Base-by-base conservation (phyloP, 2,329 filamentous ascomycete genomes). In the Plectosphaerella cucumerina region DNA sequence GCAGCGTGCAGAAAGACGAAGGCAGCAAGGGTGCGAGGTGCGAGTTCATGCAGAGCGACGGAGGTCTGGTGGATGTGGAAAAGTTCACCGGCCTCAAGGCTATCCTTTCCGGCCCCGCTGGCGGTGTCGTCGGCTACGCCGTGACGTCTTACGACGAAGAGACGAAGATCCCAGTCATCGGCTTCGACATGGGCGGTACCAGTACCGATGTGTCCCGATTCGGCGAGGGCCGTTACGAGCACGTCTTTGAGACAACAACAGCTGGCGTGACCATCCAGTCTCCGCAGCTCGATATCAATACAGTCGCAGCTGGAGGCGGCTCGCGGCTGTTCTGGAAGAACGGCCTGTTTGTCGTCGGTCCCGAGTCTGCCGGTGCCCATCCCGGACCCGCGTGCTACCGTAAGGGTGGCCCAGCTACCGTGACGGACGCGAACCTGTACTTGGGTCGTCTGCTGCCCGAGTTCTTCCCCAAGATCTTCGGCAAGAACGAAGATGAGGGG, bases 381-480 rank as follows among this genome's bases (percentile, higher is more conserved):
- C 92, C 92, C 0, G 92, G 92, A 0, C 92, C 92, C 10, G 90
- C 90, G 1, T 96, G 91, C 59, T 97, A 96, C 67, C 81, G 91
- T 31, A 96, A 96, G 67, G 89, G 87, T 0, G 92, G 92, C 0
- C 91, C 92, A 4, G 77, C 92, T 5, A 94, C 92, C 0, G 91
- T 97, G n/a, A 97, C 92, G 0, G 92, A 97, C 64, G 92, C 92
- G 2, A 96, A 96, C 59, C 68, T 96, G 6, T 90, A 90, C 60
- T 81, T 96, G 0, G 91, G 92, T 0, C 81, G 92, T 37, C 74
- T 97, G 4, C 70, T 96, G 2, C 92, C 92, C 0, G 89, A 95
- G 55, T 96, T 94, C 74, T 97, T 97, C 62, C 92, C 92, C 0
- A 93, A 92, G 65, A 97, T 97, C 53, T 97, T 97, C 60, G 93